Conservation (phyloP, 352 stramenopile genomes). For the Globisporangium abappressorium region DNA sequence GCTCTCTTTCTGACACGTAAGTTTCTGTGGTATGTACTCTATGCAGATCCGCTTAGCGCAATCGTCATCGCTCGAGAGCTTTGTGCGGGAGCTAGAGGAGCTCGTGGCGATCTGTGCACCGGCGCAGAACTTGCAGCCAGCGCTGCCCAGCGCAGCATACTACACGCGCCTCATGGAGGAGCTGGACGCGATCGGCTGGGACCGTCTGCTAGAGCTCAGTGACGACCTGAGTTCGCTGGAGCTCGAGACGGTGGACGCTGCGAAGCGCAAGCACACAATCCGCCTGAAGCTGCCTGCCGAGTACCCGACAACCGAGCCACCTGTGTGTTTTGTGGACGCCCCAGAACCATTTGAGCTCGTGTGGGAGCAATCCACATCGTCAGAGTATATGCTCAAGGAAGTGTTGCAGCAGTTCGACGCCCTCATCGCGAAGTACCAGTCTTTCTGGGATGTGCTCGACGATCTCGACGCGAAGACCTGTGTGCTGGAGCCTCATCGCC, state of each 20-base stretch:
- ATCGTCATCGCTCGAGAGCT: slow-evolving; percentile 47
- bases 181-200: slow-evolving; percentile 62
- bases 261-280: slow-evolving; percentile 41
- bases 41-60: slow-evolving; percentile 44
- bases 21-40: background rate
- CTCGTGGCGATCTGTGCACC: slow-evolving; percentile 46
- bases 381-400: slow-evolving; percentile 20
- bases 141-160: slow-evolving; percentile 47
- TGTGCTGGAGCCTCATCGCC: slow-evolving; percentile 72
- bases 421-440: slow-evolving; percentile 40
- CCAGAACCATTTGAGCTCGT: slow-evolving; percentile 40
- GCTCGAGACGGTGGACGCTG: slow-evolving; percentile 40
- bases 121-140: background rate
- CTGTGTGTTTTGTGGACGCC: slow-evolving; percentile 48
- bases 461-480: slow-evolving; percentile 68
- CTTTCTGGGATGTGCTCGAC: slow-evolving; percentile 80
- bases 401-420: slow-evolving; percentile 2
- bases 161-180: slow-evolving; percentile 64
- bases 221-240: slow-evolving; percentile 59
- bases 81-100: slow-evolving; percentile 57
- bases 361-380: background rate
- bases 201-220: slow-evolving; percentile 43
- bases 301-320: slow-evolving; percentile 28
- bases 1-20: background rate
- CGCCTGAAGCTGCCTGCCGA: slow-evolving; percentile 40